Conservation (phyloP, 306 rosid species). For the Coriaria nepalensis region DNA sequence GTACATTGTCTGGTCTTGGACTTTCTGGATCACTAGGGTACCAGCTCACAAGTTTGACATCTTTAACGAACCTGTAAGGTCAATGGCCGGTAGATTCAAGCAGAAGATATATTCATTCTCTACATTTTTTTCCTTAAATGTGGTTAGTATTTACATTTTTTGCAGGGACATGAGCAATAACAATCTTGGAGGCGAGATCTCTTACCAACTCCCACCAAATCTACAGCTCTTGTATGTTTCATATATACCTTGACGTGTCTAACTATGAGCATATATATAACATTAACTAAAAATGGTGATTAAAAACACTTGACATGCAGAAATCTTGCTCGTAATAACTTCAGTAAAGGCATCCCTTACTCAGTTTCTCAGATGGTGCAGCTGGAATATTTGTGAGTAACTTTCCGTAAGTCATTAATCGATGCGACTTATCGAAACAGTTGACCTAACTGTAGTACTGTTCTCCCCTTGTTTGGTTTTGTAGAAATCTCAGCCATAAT, state of each 20-base stretch:
- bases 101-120: too few species aligned
- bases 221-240: slow-evolving; percentile 59
- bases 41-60: slow-evolving; percentile 33
- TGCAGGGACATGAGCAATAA: slow-evolving; percentile 85
- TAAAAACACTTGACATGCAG: slow-evolving; percentile 46
- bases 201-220: slow-evolving; percentile 58
- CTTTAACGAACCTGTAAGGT: slow-evolving; percentile 60
- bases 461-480: slow-evolving; percentile 17
- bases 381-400: slow-evolving; percentile 71
- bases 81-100: too few species aligned
- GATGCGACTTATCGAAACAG: slow-evolving; percentile 3
- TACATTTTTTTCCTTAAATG: too few species aligned
- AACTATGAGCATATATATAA: too few species aligned
- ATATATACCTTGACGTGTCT: slow-evolving; percentile 8
- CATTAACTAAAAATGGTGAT: too few species aligned
- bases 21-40: slow-evolving; percentile 59
- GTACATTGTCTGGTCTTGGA: slow-evolving; percentile 54
- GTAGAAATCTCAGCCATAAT: slow-evolving; percentile 75
- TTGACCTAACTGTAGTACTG: slow-evolving; percentile 11
- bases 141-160: too few species aligned
- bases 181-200: slow-evolving; percentile 41
- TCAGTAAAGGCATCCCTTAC: slow-evolving; percentile 51
- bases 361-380: slow-evolving; percentile 39
- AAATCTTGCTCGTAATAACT: slow-evolving; percentile 61
- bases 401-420: not conserved